A percentile compares a stretch with the other conserved stretches of the same genome.
phyloP scores from a whole-genome alignment of 1,139 yeast genomes.

The Yamadazyma dushanensis region DNA sequence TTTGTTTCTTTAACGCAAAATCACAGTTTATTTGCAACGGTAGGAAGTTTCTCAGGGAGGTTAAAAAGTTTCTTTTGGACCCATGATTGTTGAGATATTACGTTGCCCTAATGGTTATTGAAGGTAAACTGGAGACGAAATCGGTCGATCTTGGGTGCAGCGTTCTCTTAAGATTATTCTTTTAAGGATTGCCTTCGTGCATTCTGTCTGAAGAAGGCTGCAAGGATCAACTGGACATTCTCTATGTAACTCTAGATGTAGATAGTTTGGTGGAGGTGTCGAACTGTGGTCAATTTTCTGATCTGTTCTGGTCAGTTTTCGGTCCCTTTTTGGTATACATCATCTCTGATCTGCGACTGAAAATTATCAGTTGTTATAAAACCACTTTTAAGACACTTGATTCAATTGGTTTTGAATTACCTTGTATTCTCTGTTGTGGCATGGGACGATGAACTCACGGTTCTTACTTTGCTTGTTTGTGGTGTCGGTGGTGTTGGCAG shows the following conservation, averaged over 20 bases:
- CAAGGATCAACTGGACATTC: constrained; percentile 72
- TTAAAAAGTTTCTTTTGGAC: constrained; percentile 55
- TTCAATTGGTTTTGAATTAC: too few species aligned
- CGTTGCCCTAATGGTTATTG: constrained; percentile 37
- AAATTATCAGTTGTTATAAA: too few species aligned
- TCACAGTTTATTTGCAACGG: constrained; percentile 14
- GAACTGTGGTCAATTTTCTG: too few species aligned
- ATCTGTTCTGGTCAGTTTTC: too few species aligned
- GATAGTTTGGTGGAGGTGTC: too few species aligned
- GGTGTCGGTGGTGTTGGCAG: background rate
- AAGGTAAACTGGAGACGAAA: constrained; percentile 63
- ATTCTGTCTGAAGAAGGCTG: constrained; percentile 77
- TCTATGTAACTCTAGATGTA: background rate
- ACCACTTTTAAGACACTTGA: too few species aligned
- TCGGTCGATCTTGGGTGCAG: constrained; percentile 82
- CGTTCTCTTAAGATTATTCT: constrained; percentile 53
- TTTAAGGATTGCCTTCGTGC: constrained; percentile 83
- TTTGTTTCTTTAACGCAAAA: constrained; percentile 13
- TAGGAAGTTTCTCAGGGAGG: constrained; percentile 21
- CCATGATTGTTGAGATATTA: constrained; percentile 70
- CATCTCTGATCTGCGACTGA: too few species aligned
- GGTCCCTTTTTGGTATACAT: too few species aligned
- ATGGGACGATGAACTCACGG: too few species aligned
- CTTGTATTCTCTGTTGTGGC: too few species aligned
- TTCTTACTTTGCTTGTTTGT: too few species aligned